Percentiles rank a stretch among this genome's conserved stretches.
Evolutionary conservation across 225 moss, liverwort and hornwort species (phyloP).

Genomic region (Pseudisothecium myosuroides): DNA sequence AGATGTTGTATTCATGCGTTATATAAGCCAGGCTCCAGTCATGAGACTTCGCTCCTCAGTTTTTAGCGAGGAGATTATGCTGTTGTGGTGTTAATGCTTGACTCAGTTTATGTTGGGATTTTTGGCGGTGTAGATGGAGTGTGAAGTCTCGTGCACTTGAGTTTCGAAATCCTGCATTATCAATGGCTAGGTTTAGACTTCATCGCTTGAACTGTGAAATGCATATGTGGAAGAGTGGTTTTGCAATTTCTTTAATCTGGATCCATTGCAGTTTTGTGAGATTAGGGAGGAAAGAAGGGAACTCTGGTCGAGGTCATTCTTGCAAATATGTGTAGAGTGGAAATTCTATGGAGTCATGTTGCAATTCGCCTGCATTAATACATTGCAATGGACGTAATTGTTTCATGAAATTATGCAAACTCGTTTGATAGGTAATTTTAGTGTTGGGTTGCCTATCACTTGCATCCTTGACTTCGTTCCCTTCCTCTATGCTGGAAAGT

Average conservation of each 20-base stretch:
- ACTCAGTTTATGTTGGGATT: neutral
- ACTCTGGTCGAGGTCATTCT: neutral
- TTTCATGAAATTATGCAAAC: neutral
- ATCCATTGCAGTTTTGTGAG: neutral
- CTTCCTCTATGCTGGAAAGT: neutral
- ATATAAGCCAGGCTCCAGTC: neutral
- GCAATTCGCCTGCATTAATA: neutral
- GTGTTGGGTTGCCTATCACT: neutral
- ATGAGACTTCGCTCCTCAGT: neutral
- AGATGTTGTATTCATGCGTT: neutral
- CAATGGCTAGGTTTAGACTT: neutral
- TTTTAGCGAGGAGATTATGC: neutral
- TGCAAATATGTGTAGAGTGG: neutral
- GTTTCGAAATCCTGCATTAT: neutral
- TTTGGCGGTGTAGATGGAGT: neutral
- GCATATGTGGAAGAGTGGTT: neutral
- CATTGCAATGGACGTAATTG: neutral
- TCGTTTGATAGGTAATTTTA: neutral
- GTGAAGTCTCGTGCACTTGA: neutral
- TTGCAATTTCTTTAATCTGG: neutral
- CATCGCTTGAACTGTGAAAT: neutral
- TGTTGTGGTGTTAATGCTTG: neutral
- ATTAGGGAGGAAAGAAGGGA: neutral
- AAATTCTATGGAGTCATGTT: neutral
- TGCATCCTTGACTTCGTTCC: neutral